Percentiles rank a stretch among this genome's conserved stretches.
Conservation (phyloP, 331 rosid species). For the Rhamnella rubrinervis region DNA sequence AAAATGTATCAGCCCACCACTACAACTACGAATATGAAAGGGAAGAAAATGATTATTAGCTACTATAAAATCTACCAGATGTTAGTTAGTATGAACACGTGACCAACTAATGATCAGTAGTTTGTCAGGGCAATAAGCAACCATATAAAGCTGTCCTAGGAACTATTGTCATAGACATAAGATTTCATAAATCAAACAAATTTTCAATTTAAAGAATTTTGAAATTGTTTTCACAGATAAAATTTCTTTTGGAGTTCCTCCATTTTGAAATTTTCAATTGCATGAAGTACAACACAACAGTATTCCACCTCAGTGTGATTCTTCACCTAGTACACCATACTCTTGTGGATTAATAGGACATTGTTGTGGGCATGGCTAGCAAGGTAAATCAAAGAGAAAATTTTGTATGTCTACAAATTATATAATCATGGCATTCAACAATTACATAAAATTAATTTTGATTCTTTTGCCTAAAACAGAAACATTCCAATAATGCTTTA, state of each 20-base stretch:
- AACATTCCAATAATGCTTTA: constrained; percentile 6
- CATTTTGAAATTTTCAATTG: not conserved
- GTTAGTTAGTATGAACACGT: no score
- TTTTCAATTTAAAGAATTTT: not conserved
- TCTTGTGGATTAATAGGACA: not conserved
- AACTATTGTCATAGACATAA: no score
- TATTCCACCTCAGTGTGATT: not conserved
- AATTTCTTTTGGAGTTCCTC: no score
- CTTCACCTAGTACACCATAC: not conserved
- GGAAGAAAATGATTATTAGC: not conserved
- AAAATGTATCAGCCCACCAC: not conserved
- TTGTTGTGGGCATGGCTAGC: not conserved
- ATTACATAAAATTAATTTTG: not conserved
- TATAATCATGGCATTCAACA: constrained; percentile 13
- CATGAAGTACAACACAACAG: not conserved
- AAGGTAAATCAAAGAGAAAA: no score
- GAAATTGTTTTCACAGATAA: not conserved
- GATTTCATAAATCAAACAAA: no score
- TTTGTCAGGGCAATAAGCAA: no score
- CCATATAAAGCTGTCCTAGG: no score
- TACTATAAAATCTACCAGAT: no score
- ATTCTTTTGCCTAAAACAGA: not conserved
- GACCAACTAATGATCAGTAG: no score
- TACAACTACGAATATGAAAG: not conserved
- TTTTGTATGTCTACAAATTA: not conserved